These are phyloP conservation scores for Zygoascus ofunaensis DNA, from an alignment of 805 yeast species.

Conservation along the genomic window DNA sequence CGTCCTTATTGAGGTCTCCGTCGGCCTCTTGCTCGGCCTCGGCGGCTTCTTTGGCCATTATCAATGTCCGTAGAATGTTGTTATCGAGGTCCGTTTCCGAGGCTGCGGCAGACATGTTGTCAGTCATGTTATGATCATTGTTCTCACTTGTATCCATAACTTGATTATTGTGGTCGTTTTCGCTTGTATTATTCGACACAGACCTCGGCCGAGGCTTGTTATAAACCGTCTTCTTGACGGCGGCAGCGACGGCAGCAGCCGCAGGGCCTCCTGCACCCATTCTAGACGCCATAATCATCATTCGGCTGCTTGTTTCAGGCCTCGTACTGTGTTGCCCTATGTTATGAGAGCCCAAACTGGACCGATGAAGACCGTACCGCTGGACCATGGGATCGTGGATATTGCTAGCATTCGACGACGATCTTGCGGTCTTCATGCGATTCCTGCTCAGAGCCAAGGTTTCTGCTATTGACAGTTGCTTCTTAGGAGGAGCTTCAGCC, in stretches of 20 bases:
- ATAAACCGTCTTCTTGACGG: neutral
- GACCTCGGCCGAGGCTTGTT: neutral
- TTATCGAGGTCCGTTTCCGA: conserved; percentile 4
- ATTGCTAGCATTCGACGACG: conserved; percentile 6
- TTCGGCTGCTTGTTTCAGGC: neutral
- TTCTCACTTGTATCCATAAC: too few relatives aligned
- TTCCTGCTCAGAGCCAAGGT: conserved; percentile 40
- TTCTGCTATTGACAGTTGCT: conserved; percentile 44
- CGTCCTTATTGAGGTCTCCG: conserved; percentile 5
- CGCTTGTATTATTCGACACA: neutral
- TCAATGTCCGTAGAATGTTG: conserved; percentile 27
- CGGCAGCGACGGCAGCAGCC: conserved; percentile 3
- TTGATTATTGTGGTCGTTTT: neutral
- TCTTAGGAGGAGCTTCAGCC: neutral
- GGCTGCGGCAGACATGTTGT: neutral
- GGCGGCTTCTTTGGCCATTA: conserved; percentile 29
- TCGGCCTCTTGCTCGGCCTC: conserved; percentile 7
- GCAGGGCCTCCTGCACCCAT: neutral
- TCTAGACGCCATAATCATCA: neutral
- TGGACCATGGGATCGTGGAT: conserved; percentile 19
- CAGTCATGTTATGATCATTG: too few relatives aligned
- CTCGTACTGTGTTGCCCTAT: neutral
- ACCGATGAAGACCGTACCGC: conserved; percentile 7
- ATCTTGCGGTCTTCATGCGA: conserved; percentile 11
- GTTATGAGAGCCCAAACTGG: neutral